phyloP scores from a whole-genome alignment of 345 rosid species.

The Turritis glabra region DNA sequence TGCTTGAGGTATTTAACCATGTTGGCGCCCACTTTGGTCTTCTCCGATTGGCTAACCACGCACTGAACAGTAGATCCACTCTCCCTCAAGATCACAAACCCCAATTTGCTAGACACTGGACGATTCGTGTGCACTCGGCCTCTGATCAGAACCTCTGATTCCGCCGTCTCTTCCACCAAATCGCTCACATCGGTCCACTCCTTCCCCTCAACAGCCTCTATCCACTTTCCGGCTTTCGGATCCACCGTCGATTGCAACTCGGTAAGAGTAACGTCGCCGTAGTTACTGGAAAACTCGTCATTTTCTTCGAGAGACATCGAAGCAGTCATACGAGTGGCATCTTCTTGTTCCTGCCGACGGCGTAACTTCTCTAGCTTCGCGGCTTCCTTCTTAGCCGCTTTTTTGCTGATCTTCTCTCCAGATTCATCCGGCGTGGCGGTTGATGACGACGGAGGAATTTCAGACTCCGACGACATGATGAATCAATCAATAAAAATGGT shows the following conservation, averaged over 20 bases:
- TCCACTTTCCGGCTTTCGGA: conserved; percentile 48
- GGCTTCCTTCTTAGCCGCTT: conserved; percentile 86
- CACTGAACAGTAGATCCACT: conserved; percentile 76
- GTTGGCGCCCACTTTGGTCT: conserved; percentile 46
- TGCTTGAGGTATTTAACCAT: conserved; percentile 64
- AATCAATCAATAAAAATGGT: background rate
- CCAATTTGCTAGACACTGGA: conserved; percentile 53
- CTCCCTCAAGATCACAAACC: conserved; percentile 67
- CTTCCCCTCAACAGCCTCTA: conserved; percentile 38
- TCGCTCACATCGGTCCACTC: conserved; percentile 51
- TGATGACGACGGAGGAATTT: too few species aligned
- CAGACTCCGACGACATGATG: conserved; percentile 36
- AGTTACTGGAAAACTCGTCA: conserved; percentile 51
- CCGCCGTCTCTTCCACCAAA: conserved; percentile 49
- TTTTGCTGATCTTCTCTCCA: conserved; percentile 56
- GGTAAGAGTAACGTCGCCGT: conserved; percentile 59
- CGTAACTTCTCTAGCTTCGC: conserved; percentile 75
- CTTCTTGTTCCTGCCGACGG: conserved; percentile 59
- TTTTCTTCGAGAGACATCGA: conserved; percentile 42
- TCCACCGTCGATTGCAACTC: conserved; percentile 60
- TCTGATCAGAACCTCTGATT: conserved; percentile 52
- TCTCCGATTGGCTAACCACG: conserved; percentile 52
- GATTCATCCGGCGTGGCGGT: conserved; percentile 37
- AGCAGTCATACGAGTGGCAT: conserved; percentile 42
- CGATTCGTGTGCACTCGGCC: conserved; percentile 67